Evolutionary conservation across 768 basidiomycete genomes (phyloP).

Genomic region (Tubosaeta brunneosetosa): DNA sequence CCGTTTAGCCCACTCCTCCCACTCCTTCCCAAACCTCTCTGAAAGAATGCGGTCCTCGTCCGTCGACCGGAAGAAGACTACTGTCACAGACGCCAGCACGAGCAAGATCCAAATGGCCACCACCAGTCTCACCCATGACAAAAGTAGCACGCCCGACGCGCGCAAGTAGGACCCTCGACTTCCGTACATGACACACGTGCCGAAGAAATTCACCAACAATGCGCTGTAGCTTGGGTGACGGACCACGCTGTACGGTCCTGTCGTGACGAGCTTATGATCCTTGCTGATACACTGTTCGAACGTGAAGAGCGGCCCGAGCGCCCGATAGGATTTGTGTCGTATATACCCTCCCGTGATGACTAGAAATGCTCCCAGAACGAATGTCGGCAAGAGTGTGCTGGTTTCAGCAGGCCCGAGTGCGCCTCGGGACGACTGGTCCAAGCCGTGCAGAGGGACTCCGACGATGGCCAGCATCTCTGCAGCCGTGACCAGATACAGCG

Average conservation of each 20-base stretch:
- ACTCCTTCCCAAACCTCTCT: background rate
- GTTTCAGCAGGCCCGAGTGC: background rate
- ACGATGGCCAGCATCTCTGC: background rate
- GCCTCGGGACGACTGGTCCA: background rate
- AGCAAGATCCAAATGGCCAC: background rate
- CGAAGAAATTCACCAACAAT: background rate
- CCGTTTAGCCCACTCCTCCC: background rate
- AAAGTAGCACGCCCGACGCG: background rate
- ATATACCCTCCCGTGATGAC: background rate
- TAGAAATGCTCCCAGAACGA: background rate
- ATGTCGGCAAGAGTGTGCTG: background rate
- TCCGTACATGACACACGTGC: background rate
- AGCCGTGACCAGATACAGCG: background rate
- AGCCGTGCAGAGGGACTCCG: background rate
- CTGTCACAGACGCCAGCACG: background rate
- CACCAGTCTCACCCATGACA: background rate
- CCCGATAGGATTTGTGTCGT: slow-evolving; percentile 1
- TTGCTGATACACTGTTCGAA: slow-evolving; percentile 16
- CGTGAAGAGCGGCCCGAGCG: slow-evolving; percentile 21
- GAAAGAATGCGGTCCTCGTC: background rate
- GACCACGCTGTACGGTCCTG: slow-evolving; percentile 23
- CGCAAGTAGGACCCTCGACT: background rate
- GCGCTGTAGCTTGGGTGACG: background rate
- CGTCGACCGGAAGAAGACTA: background rate
- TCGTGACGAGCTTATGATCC: slow-evolving; percentile 23